Base-by-base conservation (phyloP, 306 rosid species). In the Fragaria iinumae region DNA sequence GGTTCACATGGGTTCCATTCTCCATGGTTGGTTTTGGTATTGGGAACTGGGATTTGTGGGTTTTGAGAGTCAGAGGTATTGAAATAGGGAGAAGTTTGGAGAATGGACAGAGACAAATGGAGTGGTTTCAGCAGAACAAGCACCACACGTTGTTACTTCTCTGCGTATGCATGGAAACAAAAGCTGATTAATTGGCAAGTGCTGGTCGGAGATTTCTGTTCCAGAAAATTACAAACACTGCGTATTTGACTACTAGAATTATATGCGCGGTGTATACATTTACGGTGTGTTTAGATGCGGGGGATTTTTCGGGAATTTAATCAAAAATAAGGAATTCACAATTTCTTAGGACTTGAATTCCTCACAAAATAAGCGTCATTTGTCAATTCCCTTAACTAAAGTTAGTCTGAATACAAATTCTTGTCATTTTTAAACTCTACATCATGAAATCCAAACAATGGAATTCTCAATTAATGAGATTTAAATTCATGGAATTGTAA, bases 21-120 rank as follows among this genome's bases (percentile, higher is more conserved):
- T 89, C 93, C 91, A 88, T 93, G 41, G 0, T 7, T 63, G n/a
- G 39, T 49, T 62, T 72, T 5, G 34, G 74, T 44, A 50, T 74
- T 52, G 67, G 34, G 7, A 7, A 3, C 18, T 78, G 76, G 50
- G 50, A 11, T 64, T 25, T 66, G 13, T 56, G 72, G 9, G 67
- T 11, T 21, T 47, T 75, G 4, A 4, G 52, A 47, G 72, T 39
- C 23, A 4, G 43, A 29, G 43, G 27, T 25, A 11, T 17, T 23
- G 17, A 73, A 11, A 11, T 32, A 65, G 14, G 39, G 44, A n/a
- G 49, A 27, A 48, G 41, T 64, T 16, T 13, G 18, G 43, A 36
- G 8, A 2, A 18, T 8, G 8, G 50, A 6, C n/a, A 6, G 21
- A 21, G 64, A 49, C 39, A 76, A 38, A 16, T 66, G 79, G 27